Base-by-base conservation (phyloP, 23 red algal species). In the Gracilaria caudata region DNA sequence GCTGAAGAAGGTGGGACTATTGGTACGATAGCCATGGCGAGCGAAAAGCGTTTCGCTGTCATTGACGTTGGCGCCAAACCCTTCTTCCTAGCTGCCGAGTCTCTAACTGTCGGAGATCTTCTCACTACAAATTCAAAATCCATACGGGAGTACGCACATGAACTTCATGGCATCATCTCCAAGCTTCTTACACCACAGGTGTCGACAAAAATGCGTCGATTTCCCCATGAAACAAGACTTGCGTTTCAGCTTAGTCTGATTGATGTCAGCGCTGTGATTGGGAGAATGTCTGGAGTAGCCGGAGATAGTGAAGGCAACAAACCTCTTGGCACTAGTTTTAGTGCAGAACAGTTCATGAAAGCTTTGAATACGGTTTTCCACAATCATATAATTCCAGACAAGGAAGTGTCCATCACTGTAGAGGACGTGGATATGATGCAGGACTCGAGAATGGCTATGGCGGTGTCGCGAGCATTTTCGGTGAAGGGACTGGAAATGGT, bases 251-350 rank as follows among this genome's bases (percentile, higher is more conserved):
- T 91, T 16, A 65, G 46, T 28, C 12, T 72, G 51, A 25, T 82
- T 11, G 87, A 91, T 72, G 87, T 76, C 63, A 91, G 87, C 34
- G 74, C 76, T 43, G 75, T 91, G 40, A 66, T 91, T 13, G 68
- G 87, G 4, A 32, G 78, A 47, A 54, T 68, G 30, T 16, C 37
- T 24, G 76, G 76, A 23, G 45, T 74, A 26, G 75, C 64, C 2
- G 76, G 77, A 41, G 68, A 82, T 25, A 82, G 77, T 44, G 41
- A 80, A 58, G 76, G 51, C 2, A 81, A 91, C 65, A 59, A 54
- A 36, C 39, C 75, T 14, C 34, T 81, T 6, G 78, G 57, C 36
- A 11, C 63, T 3, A 73, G 59, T 26, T 82, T 91, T 71, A 38
- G 64, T 35, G 20, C 53, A 3, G 19, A 81, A 7, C 57, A 54